Evolutionary conservation across 805 yeast species (phyloP).

Genomic region (Candida pseudofarinosa): DNA sequence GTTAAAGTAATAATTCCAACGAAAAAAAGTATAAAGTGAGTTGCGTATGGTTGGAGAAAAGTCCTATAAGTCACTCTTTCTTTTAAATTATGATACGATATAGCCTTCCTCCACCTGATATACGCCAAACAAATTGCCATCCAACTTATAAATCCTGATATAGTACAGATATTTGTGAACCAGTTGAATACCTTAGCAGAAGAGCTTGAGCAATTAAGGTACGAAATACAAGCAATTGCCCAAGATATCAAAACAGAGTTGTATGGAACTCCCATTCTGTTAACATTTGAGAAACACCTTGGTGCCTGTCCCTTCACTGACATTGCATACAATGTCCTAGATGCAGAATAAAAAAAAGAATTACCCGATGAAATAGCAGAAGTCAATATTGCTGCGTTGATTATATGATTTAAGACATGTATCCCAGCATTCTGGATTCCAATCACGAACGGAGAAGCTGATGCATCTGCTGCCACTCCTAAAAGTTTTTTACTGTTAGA

Average conservation of each 20-base stretch:
- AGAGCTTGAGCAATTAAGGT: constrained; percentile 16
- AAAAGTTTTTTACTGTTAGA: constrained; percentile 23
- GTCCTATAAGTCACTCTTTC: constrained; percentile 27
- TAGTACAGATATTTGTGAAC: constrained; percentile 30
- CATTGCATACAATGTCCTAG: constrained; percentile 33
- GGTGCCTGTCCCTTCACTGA: constrained; percentile 39
- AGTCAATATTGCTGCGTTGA: constrained; percentile 36
- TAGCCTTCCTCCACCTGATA: constrained; percentile 26
- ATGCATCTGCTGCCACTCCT: constrained; percentile 23
- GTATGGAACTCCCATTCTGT: constrained; percentile 29
- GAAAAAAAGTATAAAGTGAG: constrained; percentile 8
- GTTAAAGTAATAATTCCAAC: constrained; percentile 27
- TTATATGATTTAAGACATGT: constrained; percentile 29
- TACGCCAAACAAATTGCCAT: constrained; percentile 26
- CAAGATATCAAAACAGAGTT: constrained; percentile 26
- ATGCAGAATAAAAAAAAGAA: constrained; percentile 22
- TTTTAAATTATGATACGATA: constrained; percentile 37
- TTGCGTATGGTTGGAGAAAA: constrained; percentile 11
- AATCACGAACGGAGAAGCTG: constrained; percentile 40
- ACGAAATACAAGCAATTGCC: constrained; percentile 33
- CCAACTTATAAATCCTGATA: constrained; percentile 28
- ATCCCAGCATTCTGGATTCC: constrained; percentile 32
- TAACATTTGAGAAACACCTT: constrained; percentile 24
- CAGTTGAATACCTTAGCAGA: constrained; percentile 28
- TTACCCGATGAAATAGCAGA: constrained; percentile 39